These are phyloP conservation scores for Scutellaria minor DNA, from an alignment of 257 asterid genomes.

Conservation along the genomic window DNA sequence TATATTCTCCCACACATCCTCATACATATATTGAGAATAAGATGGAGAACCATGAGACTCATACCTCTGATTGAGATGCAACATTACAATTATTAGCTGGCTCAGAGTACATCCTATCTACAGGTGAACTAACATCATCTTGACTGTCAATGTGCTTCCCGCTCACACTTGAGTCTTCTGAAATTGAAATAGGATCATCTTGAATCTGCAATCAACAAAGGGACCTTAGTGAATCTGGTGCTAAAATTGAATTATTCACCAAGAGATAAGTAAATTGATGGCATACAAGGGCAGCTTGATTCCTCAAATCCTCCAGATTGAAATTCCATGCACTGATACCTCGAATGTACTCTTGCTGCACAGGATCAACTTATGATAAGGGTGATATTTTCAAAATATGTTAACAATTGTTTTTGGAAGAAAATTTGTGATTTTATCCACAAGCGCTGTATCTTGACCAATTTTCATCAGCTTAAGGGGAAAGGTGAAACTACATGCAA, in stretches of 20 bases:
- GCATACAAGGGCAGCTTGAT: constrained; percentile 91
- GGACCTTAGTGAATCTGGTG: constrained; percentile 21
- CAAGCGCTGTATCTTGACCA: neutral
- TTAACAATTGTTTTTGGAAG: neutral
- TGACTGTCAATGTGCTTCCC: constrained; percentile 49
- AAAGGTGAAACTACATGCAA: constrained; percentile 3
- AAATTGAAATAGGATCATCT: constrained; percentile 65
- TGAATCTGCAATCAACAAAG: constrained; percentile 68
- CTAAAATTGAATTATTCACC: constrained; percentile 31
- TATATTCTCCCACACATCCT: neutral
- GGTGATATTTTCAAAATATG: constrained; percentile 14
- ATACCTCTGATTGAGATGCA: constrained; percentile 57
- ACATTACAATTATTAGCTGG: constrained; percentile 50
- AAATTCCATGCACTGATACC: constrained; percentile 98
- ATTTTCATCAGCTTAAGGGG: constrained; percentile 8
- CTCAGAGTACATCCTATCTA: constrained; percentile 44
- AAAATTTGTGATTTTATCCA: constrained; percentile 4
- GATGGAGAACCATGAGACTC: constrained; percentile 4
- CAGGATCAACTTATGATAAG: constrained; percentile 32
- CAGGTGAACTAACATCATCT: constrained; percentile 52
- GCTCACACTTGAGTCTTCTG: constrained; percentile 58
- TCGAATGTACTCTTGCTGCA: constrained; percentile 96
- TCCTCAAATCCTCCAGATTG: constrained; percentile 91
- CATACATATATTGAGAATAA: constrained; percentile 11
- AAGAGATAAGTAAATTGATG: constrained; percentile 30